These are phyloP conservation scores for Bipolaris zeicola DNA, from an alignment of 2,329 filamentous ascomycete genomes.

Conservation along the genomic window DNA sequence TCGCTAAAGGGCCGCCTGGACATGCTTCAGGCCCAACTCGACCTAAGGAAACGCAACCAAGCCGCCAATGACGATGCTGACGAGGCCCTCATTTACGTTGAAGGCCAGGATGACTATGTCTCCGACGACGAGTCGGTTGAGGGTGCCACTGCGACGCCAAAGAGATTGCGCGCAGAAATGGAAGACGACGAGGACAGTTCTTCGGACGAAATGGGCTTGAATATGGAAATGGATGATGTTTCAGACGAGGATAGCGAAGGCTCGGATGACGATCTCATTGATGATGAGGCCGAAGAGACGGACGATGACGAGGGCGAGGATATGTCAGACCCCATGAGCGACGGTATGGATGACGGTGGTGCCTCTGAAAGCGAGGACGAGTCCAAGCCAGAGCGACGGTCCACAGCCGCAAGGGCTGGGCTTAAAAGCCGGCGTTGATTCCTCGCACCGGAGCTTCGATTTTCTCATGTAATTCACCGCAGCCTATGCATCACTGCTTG, in stretches of 20 bases:
- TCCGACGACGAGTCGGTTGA: slow-evolving; percentile 55
- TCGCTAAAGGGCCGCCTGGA: slow-evolving; percentile 94
- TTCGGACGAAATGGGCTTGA: slow-evolving; percentile 63
- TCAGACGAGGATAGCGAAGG: slow-evolving; percentile 52
- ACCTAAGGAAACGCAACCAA: slow-evolving; percentile 72
- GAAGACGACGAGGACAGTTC: slow-evolving; percentile 48
- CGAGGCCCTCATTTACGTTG: slow-evolving; percentile 81
- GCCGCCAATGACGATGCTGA: slow-evolving; percentile 66
- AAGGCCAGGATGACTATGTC: slow-evolving; percentile 72
- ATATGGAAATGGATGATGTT: slow-evolving; percentile 54
- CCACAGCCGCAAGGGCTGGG: slow-evolving; percentile 41
- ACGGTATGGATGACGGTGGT: slow-evolving; percentile 52
- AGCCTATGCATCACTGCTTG: slow-evolving; percentile 6
- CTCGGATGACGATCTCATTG: slow-evolving; percentile 53
- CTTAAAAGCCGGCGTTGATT: slow-evolving; percentile 37
- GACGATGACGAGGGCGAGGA: slow-evolving; percentile 55
- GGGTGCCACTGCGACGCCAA: slow-evolving; percentile 25
- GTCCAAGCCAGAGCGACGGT: slow-evolving; percentile 40
- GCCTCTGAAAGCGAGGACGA: slow-evolving; percentile 54
- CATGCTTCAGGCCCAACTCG: slow-evolving; percentile 88
- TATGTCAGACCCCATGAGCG: slow-evolving; percentile 53
- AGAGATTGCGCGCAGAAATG: slow-evolving; percentile 31
- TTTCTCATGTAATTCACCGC: slow-evolving; percentile 13
- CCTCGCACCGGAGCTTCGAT: slow-evolving; percentile 1
- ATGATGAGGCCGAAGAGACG: slow-evolving; percentile 59